Conservation (phyloP, 176 grass and related monocot species). For the Ensete glaucum region DNA sequence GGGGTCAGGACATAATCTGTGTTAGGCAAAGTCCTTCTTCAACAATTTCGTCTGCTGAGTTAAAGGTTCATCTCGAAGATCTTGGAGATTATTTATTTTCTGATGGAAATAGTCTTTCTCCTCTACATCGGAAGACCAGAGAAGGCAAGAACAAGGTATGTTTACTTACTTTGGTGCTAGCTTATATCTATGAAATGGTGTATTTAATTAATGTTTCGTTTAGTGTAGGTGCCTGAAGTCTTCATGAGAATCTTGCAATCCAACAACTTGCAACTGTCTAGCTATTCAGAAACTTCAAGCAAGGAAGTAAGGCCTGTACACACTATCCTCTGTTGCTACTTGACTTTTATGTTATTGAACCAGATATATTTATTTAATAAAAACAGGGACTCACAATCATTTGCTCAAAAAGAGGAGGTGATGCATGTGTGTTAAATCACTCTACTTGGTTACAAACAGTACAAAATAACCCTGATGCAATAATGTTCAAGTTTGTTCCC, state of each 20-base stretch:
- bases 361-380: background rate
- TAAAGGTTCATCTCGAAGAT: constrained; percentile 93
- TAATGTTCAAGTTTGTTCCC: constrained; percentile 92
- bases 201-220: constrained; percentile 24
- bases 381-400: constrained; percentile 87
- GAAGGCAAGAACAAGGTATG: constrained; percentile 82
- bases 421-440: constrained; percentile 46
- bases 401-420: constrained; percentile 88
- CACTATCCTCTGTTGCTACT: background rate
- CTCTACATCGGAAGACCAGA: constrained; percentile 63
- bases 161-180: background rate
- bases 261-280: constrained; percentile 67
- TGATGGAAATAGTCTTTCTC: constrained; percentile 60
- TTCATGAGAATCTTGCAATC: constrained; percentile 67
- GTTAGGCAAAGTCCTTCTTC: constrained; percentile 86
- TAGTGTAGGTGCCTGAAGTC: constrained; percentile 76
- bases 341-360: background rate
- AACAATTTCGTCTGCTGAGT: constrained; percentile 55
- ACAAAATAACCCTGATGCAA: constrained; percentile 74
- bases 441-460: constrained; percentile 93
- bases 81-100: constrained; percentile 91
- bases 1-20: constrained; percentile 90
- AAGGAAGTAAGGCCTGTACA: constrained; percentile 64
- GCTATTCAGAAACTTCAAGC: constrained; percentile 69
- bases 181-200: background rate